Conservation (phyloP, 2,329 filamentous ascomycete genomes). For the Pseudogymnoascus destructans region DNA sequence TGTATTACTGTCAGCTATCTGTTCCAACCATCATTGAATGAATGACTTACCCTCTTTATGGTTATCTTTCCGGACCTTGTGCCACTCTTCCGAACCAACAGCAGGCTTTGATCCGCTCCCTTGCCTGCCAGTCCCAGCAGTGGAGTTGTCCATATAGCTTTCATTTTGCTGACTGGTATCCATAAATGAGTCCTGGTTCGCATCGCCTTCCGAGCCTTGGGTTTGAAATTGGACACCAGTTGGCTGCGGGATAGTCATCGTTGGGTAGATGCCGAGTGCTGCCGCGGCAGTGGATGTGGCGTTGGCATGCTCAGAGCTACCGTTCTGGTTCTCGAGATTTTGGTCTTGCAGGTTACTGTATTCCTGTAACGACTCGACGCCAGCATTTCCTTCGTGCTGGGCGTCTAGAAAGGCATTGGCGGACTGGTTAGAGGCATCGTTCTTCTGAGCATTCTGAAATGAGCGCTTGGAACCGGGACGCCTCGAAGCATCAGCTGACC, state of each 20-base stretch:
- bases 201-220: constrained; percentile 30
- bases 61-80: constrained; percentile 92
- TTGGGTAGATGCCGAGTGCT: constrained; percentile 30
- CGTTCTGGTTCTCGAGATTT: constrained; percentile 37
- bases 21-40: background rate
- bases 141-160: constrained; percentile 29
- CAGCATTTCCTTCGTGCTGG: constrained; percentile 19
- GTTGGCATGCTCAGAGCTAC: constrained; percentile 34
- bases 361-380: constrained; percentile 26
- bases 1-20: constrained; percentile 30
- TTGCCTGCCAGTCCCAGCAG: constrained; percentile 30
- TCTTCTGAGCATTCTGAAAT: constrained; percentile 12
- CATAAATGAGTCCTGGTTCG: constrained; percentile 29
- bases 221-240: constrained; percentile 40
- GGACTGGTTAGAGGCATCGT: constrained; percentile 19
- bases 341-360: constrained; percentile 32
- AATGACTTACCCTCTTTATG: constrained; percentile 79
- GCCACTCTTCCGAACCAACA: constrained; percentile 96
- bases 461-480: constrained; percentile 24
- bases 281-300: constrained; percentile 47
- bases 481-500: constrained; percentile 26
- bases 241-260: constrained; percentile 42
- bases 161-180: constrained; percentile 26
- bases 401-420: constrained; percentile 10
- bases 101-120: constrained; percentile 51